phyloP scores from a whole-genome alignment of 2,329 filamentous ascomycete species.

The Sarocladiaceae sp. region DNA sequence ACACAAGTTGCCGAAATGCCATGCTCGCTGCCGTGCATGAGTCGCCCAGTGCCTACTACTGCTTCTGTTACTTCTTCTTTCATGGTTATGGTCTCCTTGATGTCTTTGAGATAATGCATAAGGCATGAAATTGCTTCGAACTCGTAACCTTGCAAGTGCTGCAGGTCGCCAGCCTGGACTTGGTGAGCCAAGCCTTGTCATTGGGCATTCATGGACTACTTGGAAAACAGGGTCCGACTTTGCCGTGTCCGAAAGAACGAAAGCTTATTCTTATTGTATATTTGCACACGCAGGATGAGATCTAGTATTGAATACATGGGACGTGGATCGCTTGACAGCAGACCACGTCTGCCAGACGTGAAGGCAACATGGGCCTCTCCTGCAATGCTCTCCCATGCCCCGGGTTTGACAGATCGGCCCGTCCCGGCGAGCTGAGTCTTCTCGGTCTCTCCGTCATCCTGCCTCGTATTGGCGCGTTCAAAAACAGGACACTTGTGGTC shows the following conservation, averaged over 20 bases:
- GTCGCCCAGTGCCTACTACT: neutral
- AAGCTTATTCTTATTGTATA: neutral
- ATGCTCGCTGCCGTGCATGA: neutral
- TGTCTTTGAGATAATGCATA: neutral
- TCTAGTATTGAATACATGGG: slow-evolving; percentile 2
- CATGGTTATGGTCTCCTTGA: neutral
- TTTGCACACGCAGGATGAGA: slow-evolving; percentile 7
- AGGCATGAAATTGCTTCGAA: too few relatives aligned
- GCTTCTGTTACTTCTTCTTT: neutral
- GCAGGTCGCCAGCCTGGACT: neutral
- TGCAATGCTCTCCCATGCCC: neutral
- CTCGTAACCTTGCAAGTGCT: neutral
- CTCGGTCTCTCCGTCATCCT: slow-evolving; percentile 2
- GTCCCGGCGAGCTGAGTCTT: neutral
- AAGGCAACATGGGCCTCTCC: neutral
- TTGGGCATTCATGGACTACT: neutral
- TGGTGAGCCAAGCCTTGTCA: neutral
- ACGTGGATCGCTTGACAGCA: neutral
- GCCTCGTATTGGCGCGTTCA: neutral
- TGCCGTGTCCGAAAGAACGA: neutral
- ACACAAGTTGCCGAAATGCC: neutral
- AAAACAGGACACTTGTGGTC: neutral
- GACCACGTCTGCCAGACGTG: neutral
- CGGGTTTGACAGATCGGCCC: slow-evolving; percentile 2
- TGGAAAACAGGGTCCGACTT: neutral